Conservation (phyloP, 2,329 filamentous ascomycete genomes). For the Coniosporium tulheliwenetii region DNA sequence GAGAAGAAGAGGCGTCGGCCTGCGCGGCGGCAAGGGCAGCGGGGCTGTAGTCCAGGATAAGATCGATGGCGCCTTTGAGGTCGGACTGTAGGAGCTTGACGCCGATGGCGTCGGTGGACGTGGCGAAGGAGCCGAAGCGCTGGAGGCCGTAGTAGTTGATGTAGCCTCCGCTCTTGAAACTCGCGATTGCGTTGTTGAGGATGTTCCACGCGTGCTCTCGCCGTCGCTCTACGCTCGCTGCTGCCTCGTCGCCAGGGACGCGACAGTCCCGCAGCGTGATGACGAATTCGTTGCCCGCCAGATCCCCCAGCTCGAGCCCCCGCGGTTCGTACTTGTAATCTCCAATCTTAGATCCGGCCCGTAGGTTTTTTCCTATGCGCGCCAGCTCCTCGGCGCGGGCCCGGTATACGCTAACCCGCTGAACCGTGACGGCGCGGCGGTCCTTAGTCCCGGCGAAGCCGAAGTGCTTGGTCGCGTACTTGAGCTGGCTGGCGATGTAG, state of each 20-base stretch:
- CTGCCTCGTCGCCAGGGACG: conserved; percentile 32
- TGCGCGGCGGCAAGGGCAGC: conserved; percentile 42
- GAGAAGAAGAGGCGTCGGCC: conserved; percentile 11
- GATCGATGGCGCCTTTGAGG: conserved; percentile 63
- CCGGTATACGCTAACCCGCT: conserved; percentile 56
- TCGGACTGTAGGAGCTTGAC: conserved; percentile 69
- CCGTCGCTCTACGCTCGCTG: conserved; percentile 16
- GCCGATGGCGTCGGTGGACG: conserved; percentile 74
- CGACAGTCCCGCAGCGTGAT: conserved; percentile 80
- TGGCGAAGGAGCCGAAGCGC: conserved; percentile 77
- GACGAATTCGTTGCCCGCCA: conserved; percentile 80
- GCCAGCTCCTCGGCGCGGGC: conserved; percentile 48
- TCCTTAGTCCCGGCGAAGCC: conserved; percentile 87
- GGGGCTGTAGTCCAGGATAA: conserved; percentile 59
- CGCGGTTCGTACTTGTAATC: conserved; percentile 64
- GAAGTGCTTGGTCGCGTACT: conserved; percentile 51
- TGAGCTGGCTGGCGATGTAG: conserved; percentile 59
- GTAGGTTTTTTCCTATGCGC: conserved; percentile 42
- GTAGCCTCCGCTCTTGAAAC: conserved; percentile 63
- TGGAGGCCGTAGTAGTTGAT: conserved; percentile 99
- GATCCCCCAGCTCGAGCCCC: conserved; percentile 65
- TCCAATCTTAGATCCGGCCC: conserved; percentile 47
- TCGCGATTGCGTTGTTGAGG: conserved; percentile 44
- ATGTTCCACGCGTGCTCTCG: conserved; percentile 32
- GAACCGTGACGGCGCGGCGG: conserved; percentile 69